Evolutionary conservation across 768 basidiomycete genomes (phyloP), one percentile per base, ranked within the genome.

Genomic region (Rickenella mellea): DNA sequence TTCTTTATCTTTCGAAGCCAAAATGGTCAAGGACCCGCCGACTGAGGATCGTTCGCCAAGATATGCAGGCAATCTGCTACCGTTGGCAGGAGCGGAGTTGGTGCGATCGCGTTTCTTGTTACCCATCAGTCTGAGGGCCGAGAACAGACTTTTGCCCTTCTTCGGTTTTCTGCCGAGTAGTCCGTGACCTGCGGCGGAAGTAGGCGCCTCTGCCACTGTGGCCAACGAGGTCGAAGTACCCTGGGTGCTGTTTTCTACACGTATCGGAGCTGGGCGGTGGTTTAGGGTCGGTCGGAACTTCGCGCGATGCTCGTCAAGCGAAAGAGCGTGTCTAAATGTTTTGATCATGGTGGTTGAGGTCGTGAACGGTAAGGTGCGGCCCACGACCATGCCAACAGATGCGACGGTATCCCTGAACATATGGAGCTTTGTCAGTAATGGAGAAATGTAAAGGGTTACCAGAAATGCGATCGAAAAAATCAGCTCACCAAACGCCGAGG

Each of bases 271-370:
- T 19, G 65, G 51, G 12, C 70, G 63, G 51, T 83, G 80, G 51
- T 76, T 85, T 15, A 68, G 51, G 48, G 78, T 82, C 2, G 83
- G 79, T 22, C 65, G 58, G 53, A 78, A 87, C 54, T 70, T 76
- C n/a, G 72, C 66, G 26, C 83, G 80, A 45, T 67, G 80, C 80
- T 88, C 86, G 47, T 89, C 84, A 28, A 90, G 71, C 9, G 86
- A 65, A 17, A 88, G 63, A 0, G 85, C 87, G 37, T 91, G 87
- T 12, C 87, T 68, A 58, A 89, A 87, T 4, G 69, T 72, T 62
- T 69, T 77, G 55, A 89, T 79, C 9, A 69, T 67, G 15, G 59
- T 65, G 52, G 86, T 83, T 14, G 71, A 67, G 35, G 66, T 66
- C 1, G 80, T 77, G 49, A 86, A 89, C 0, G 87, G 87, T 21